These are phyloP conservation scores for Priceomyces fermenticarens DNA, from an alignment of 805 yeast species.

Conservation along the genomic window DNA sequence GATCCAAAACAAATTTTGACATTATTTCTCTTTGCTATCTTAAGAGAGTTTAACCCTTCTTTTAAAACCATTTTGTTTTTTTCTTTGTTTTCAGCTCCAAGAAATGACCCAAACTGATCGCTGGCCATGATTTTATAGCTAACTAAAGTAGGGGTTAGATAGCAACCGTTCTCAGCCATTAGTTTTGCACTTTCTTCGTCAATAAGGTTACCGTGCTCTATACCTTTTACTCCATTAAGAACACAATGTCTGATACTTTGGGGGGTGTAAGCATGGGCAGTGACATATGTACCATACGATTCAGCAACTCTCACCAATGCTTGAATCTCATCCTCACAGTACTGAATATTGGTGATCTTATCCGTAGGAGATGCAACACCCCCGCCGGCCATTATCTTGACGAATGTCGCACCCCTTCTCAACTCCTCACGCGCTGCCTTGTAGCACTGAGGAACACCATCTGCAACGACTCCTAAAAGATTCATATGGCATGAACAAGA, in stretches of 20 bases:
- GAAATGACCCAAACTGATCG: constrained; percentile 17
- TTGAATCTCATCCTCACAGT: constrained; percentile 20
- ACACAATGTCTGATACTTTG: constrained; percentile 18
- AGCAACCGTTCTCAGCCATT: constrained; percentile 18
- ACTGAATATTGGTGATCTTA: constrained; percentile 19
- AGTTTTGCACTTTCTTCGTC: constrained; percentile 22
- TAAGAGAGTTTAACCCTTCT: constrained; percentile 15
- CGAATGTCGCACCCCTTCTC: constrained; percentile 21
- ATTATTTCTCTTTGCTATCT: constrained; percentile 16
- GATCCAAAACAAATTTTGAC: constrained; percentile 24
- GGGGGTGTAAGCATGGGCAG: constrained; percentile 25
- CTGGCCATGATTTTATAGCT: constrained; percentile 25
- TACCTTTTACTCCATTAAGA: constrained; percentile 21
- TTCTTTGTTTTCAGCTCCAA: constrained; percentile 11
- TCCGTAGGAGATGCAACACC: constrained; percentile 28
- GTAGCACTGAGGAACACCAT: constrained; percentile 21
- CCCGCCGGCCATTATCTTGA: constrained; percentile 27
- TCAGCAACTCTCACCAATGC: constrained; percentile 22
- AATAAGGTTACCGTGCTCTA: constrained; percentile 26
- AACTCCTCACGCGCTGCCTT: constrained; percentile 20
- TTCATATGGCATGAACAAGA: constrained; percentile 20
- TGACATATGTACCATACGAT: constrained; percentile 21
- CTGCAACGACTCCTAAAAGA: constrained; percentile 18
- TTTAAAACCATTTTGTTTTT: constrained; percentile 18
- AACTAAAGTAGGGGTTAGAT: constrained; percentile 23